Percentiles rank a stretch among this genome's conserved stretches.
Conservation (phyloP, 2,329 filamentous ascomycete species). For the Stemphylium beticola region DNA sequence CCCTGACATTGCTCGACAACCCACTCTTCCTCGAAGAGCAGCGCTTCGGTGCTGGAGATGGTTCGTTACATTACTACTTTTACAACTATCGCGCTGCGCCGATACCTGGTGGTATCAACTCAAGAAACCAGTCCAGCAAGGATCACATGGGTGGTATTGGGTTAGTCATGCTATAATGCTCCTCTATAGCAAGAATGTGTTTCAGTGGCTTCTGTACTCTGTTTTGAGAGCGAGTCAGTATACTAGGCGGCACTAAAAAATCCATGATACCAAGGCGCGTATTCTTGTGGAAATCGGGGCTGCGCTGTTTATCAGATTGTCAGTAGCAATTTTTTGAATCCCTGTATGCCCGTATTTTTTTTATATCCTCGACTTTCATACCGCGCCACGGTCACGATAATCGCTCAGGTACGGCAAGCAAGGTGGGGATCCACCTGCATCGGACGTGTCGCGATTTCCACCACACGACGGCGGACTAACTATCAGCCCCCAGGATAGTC, state of each 20-base stretch:
- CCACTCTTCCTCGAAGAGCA: slow-evolving; percentile 90
- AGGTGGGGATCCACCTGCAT: neutral
- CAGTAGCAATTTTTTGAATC: neutral
- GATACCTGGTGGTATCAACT: slow-evolving; percentile 85
- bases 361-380: neutral
- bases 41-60: slow-evolving; percentile 93
- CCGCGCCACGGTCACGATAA: neutral
- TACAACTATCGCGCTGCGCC: slow-evolving; percentile 93
- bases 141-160: slow-evolving; percentile 84
- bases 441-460: slow-evolving; percentile 9
- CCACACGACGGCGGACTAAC: slow-evolving; percentile 9
- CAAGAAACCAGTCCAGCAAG: slow-evolving; percentile 77
- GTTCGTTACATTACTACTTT: slow-evolving; percentile 93
- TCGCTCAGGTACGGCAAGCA: neutral
- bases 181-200: neutral
- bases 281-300: neutral
- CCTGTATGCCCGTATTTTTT: neutral
- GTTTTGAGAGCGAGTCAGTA: neutral
- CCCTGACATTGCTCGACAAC: slow-evolving; percentile 91
- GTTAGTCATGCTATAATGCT: slow-evolving; percentile 74
- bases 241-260: neutral
- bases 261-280: neutral
- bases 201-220: neutral
- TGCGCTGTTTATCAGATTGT: neutral
- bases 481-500: slow-evolving; percentile 15